A percentile compares a stretch with the other conserved stretches of the same genome.
Conservation (phyloP, 1,284 basidiomycete genomes). For the Boletus smithii region DNA sequence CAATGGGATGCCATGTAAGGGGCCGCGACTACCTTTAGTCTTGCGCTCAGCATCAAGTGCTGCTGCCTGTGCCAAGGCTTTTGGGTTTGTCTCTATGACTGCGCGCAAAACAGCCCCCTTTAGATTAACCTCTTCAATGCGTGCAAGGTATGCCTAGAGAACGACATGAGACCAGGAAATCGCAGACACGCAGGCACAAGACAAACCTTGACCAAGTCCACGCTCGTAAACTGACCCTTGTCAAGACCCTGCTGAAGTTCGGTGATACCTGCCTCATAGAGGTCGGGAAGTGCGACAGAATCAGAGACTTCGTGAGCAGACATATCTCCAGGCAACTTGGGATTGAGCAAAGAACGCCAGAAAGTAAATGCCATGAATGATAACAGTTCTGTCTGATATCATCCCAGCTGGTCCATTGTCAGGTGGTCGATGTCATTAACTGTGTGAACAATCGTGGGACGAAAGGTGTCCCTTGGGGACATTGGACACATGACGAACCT, state of each 20-base stretch:
- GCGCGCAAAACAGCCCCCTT: slow-evolving; percentile 58
- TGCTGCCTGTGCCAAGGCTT: slow-evolving; percentile 52
- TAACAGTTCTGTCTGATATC: background rate
- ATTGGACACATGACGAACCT: background rate
- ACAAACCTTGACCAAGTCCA: slow-evolving; percentile 32
- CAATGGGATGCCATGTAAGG: slow-evolving; percentile 68
- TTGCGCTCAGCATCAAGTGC: slow-evolving; percentile 54
- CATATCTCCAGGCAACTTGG: slow-evolving; percentile 14
- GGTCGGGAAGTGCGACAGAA: slow-evolving; percentile 19
- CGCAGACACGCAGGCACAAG: background rate
- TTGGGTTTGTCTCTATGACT: slow-evolving; percentile 62
- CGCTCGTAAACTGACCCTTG: slow-evolving; percentile 28
- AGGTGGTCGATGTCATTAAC: slow-evolving; percentile 5
- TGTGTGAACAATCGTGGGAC: background rate
- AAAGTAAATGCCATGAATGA: slow-evolving; percentile 3
- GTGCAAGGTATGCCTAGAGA: slow-evolving; percentile 59
- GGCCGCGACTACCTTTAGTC: slow-evolving; percentile 44
- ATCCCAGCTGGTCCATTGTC: background rate
- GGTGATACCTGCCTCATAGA: slow-evolving; percentile 32
- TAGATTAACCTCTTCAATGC: slow-evolving; percentile 69
- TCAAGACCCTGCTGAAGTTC: slow-evolving; percentile 32
- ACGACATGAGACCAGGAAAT: background rate
- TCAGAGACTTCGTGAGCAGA: background rate
- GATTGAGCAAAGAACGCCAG: slow-evolving; percentile 5
- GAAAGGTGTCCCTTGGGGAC: background rate